These are phyloP conservation scores for Lentinula sp. DNA, from an alignment of 768 basidiomycete genomes.

Conservation along the genomic window DNA sequence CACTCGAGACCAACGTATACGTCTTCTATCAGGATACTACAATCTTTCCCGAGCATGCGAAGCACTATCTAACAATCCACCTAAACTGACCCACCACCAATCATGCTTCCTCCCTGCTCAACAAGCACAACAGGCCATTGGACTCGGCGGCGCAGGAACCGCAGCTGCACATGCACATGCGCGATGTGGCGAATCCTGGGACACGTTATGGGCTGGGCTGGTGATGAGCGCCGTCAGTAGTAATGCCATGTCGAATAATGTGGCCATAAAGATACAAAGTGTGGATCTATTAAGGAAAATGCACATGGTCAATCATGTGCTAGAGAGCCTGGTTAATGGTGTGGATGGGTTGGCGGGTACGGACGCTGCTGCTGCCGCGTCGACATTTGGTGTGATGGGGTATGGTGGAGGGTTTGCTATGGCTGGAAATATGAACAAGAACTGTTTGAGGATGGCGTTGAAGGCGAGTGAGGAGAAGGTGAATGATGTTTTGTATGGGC, in stretches of 20 bases:
- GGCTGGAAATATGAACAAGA: conserved; percentile 32
- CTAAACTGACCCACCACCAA: conserved; percentile 33
- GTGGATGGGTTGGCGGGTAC: conserved; percentile 18
- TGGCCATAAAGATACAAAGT: conserved; percentile 29
- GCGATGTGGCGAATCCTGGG: conserved; percentile 38
- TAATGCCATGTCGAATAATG: conserved; percentile 15
- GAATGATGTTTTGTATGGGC: conserved; percentile 27
- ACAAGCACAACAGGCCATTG: background rate
- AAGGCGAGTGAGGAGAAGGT: conserved; percentile 35
- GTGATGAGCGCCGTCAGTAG: background rate
- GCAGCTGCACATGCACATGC: conserved; percentile 1
- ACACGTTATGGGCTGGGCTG: conserved; percentile 31
- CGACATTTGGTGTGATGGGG: background rate
- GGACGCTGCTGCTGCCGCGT: background rate
- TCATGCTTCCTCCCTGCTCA: conserved; percentile 33
- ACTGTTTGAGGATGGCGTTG: conserved; percentile 38
- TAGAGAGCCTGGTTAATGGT: conserved; percentile 39
- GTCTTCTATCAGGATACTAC: conserved; percentile 48
- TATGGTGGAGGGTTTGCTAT: conserved; percentile 20
- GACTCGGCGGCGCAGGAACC: background rate
- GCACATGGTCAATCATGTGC: conserved; percentile 40
- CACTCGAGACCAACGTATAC: conserved; percentile 41
- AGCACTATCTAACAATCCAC: conserved; percentile 34
- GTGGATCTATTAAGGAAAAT: conserved; percentile 40
- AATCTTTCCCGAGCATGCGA: conserved; percentile 40